Percentiles rank a stretch among this genome's conserved stretches.
Conservation (phyloP, 2,329 filamentous ascomycete genomes). For the Grosmannia clavigera region DNA sequence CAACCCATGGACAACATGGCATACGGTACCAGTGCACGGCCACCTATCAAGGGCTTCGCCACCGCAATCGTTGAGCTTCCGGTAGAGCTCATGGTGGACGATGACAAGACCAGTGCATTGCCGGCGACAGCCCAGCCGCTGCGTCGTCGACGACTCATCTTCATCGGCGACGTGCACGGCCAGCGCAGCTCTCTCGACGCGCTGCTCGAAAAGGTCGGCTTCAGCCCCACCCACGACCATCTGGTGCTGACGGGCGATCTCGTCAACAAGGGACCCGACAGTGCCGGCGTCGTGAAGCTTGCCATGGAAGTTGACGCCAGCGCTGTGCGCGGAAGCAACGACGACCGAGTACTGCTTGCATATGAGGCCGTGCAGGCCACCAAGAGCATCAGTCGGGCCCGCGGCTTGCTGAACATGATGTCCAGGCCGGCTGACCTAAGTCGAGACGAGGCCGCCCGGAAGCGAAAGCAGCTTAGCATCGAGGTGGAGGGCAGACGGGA, state of each 20-base stretch:
- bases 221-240: slow-evolving; percentile 52
- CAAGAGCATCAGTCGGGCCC: background rate
- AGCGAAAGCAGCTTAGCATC: background rate
- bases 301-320: slow-evolving; percentile 63
- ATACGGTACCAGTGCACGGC: slow-evolving; percentile 27
- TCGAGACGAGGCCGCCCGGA: background rate
- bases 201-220: slow-evolving; percentile 55
- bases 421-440: background rate
- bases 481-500: slow-evolving; percentile 8
- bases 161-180: slow-evolving; percentile 90
- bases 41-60: slow-evolving; percentile 21
- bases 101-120: slow-evolving; percentile 13
- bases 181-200: slow-evolving; percentile 55
- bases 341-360: slow-evolving; percentile 69
- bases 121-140: slow-evolving; percentile 17
- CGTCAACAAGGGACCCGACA: slow-evolving; percentile 79
- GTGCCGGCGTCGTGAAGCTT: slow-evolving; percentile 61
- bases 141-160: slow-evolving; percentile 48
- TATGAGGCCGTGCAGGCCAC: slow-evolving; percentile 25
- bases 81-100: slow-evolving; percentile 15
- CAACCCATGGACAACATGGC: slow-evolving; percentile 7
- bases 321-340: slow-evolving; percentile 84
- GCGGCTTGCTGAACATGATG: background rate
- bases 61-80: slow-evolving; percentile 20
- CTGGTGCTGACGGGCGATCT: slow-evolving; percentile 68